Evolutionary conservation across 2,329 filamentous ascomycete species (phyloP).

Genomic region (Penicillium sp.): DNA sequence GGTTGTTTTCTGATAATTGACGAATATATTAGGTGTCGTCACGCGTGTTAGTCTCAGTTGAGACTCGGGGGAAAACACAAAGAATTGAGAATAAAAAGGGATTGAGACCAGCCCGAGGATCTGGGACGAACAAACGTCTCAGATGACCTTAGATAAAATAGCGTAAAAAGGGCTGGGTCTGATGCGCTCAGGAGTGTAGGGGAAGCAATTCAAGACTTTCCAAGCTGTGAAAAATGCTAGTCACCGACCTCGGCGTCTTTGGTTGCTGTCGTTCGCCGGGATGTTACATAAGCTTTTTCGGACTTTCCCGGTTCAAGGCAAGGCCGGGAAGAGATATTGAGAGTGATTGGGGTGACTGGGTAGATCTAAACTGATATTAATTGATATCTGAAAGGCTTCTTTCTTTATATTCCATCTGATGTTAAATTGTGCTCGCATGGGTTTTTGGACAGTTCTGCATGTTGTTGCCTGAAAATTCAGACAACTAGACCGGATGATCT

Average conservation of each 20-base stretch:
- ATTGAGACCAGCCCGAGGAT: slow-evolving; percentile 32
- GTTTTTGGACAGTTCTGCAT: neutral
- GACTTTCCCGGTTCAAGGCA: neutral
- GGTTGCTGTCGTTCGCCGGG: slow-evolving; percentile 27
- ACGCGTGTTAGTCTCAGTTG: slow-evolving; percentile 24
- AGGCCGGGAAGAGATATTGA: no score
- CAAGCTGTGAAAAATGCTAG: slow-evolving; percentile 35
- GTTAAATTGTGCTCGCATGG: neutral
- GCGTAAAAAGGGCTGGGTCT: slow-evolving; percentile 17
- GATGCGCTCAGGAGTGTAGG: slow-evolving; percentile 25
- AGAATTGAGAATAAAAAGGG: slow-evolving; percentile 19
- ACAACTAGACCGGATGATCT: neutral
- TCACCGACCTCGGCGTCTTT: slow-evolving; percentile 30
- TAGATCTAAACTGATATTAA: neutral
- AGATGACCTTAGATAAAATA: slow-evolving; percentile 11
- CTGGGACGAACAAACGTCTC: slow-evolving; percentile 23
- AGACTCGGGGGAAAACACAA: slow-evolving; percentile 22
- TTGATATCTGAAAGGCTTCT: neutral
- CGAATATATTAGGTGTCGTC: slow-evolving; percentile 22
- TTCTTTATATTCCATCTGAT: neutral
- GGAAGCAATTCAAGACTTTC: slow-evolving; percentile 26
- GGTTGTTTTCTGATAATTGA: slow-evolving; percentile 18
- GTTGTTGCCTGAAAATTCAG: neutral
- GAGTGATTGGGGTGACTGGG: neutral
- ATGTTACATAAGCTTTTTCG: slow-evolving; percentile 15